Evolutionary conservation across 1,284 basidiomycete genomes (phyloP).

Genomic region (Melampsora larici-populina): DNA sequence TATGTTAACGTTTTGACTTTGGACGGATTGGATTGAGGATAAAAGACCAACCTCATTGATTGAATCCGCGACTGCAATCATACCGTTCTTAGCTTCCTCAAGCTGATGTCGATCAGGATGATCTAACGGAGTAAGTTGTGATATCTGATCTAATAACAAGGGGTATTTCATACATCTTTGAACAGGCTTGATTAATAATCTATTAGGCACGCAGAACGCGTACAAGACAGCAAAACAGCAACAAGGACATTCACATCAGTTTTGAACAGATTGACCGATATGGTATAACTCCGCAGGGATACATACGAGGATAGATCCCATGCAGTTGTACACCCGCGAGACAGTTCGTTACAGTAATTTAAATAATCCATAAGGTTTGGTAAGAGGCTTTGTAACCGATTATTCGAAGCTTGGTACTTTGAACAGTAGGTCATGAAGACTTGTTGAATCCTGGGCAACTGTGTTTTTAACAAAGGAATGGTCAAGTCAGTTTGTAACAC

Average conservation of each 20-base stretch:
- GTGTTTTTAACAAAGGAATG: not conserved
- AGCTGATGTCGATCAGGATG: conserved; percentile 14
- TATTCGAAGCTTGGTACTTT: conserved; percentile 22
- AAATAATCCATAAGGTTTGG: conserved; percentile 7
- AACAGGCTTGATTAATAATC: conserved; percentile 37
- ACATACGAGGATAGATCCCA: conserved; percentile 38
- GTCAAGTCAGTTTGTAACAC: not conserved
- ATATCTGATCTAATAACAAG: conserved; percentile 29
- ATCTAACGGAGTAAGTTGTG: conserved; percentile 14
- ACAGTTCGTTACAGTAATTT: conserved; percentile 13
- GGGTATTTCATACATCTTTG: conserved; percentile 39
- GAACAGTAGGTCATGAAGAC: conserved; percentile 26
- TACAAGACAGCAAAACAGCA: not conserved
- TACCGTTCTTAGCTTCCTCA: not conserved
- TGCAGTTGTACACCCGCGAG: conserved; percentile 17
- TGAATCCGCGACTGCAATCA: no score
- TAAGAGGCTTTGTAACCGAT: conserved; percentile 8
- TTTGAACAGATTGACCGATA: not conserved
- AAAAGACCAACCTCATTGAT: no score
- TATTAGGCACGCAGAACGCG: not conserved
- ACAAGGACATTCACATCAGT: not conserved
- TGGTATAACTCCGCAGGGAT: not conserved
- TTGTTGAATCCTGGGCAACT: conserved; percentile 21
- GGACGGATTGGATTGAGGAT: no score
- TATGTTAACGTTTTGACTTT: no score